These are phyloP conservation scores for Simmondsia chinensis DNA, from an alignment of 148 eudicot species.

Conservation along the genomic window DNA sequence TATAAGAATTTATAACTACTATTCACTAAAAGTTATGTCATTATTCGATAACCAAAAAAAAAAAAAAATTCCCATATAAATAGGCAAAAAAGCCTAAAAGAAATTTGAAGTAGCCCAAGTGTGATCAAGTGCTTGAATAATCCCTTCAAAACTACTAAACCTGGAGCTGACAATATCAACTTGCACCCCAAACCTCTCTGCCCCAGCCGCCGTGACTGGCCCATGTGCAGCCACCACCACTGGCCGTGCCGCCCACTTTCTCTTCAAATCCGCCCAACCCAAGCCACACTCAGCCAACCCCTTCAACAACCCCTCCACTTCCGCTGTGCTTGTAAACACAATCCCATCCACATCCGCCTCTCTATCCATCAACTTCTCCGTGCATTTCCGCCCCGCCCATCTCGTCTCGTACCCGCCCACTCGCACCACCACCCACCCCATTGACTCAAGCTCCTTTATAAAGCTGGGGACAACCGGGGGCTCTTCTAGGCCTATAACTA, in stretches of 20 bases:
- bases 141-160: conserved; percentile 65
- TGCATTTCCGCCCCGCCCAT: conserved; percentile 60
- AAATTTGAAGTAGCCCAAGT: no score
- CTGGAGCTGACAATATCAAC: conserved; percentile 66
- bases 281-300: conserved; percentile 45
- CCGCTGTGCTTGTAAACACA: conserved; percentile 77
- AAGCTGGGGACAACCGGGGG: conserved; percentile 65
- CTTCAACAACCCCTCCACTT: conserved; percentile 82
- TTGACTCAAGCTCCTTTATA: conserved; percentile 21
- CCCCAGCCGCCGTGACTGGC: conserved; percentile 77
- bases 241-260: conserved; percentile 31
- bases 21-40: no score
- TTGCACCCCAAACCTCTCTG: conserved; percentile 64
- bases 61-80: no score
- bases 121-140: conserved; percentile 50
- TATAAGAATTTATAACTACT: no score
- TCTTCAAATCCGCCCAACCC: conserved; percentile 49
- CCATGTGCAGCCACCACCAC: conserved; percentile 87
- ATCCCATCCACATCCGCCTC: conserved; percentile 42
- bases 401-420: conserved; percentile 57
- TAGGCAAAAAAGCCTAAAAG: no score
- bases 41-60: no score
- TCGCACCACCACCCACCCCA: conserved; percentile 51
- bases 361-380: conserved; percentile 18
- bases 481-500: conserved; percentile 50